Conservation (phyloP, 805 yeast genomes). For the Ogataea pilisensis region DNA sequence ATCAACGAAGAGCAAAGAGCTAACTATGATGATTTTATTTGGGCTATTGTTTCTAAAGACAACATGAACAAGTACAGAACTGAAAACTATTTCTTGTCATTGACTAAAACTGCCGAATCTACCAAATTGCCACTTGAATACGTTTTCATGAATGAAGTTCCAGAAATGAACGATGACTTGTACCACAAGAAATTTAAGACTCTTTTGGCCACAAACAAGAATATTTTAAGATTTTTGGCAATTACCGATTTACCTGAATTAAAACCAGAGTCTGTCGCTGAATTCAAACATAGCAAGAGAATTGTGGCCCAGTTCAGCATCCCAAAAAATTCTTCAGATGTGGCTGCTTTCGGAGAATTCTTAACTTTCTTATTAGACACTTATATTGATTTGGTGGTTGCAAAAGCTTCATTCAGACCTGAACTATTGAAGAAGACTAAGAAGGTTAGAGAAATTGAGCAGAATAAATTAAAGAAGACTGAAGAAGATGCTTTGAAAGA, state of each 20-base stretch:
- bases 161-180: constrained; percentile 71
- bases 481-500: constrained; percentile 65
- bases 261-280: constrained; percentile 60
- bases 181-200: constrained; percentile 48
- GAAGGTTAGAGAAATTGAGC: constrained; percentile 73
- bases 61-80: constrained; percentile 75
- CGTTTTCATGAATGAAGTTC: constrained; percentile 86
- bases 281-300: constrained; percentile 46
- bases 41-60: constrained; percentile 81
- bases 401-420: constrained; percentile 54
- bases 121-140: constrained; percentile 64
- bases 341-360: constrained; percentile 50
- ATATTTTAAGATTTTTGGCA: constrained; percentile 61
- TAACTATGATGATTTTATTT: constrained; percentile 64
- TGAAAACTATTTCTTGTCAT: constrained; percentile 74
- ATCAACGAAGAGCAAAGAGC: constrained; percentile 40
- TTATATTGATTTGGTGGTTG: constrained; percentile 27
- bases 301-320: constrained; percentile 52
- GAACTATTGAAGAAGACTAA: constrained; percentile 75
- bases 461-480: constrained; percentile 63
- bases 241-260: constrained; percentile 80
- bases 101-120: constrained; percentile 78
- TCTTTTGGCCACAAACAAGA: constrained; percentile 34
- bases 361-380: constrained; percentile 53
- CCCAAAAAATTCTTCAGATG: constrained; percentile 46